phyloP scores from a whole-genome alignment of 176 grass and related monocot species.

The Musa schizocarpa region DNA sequence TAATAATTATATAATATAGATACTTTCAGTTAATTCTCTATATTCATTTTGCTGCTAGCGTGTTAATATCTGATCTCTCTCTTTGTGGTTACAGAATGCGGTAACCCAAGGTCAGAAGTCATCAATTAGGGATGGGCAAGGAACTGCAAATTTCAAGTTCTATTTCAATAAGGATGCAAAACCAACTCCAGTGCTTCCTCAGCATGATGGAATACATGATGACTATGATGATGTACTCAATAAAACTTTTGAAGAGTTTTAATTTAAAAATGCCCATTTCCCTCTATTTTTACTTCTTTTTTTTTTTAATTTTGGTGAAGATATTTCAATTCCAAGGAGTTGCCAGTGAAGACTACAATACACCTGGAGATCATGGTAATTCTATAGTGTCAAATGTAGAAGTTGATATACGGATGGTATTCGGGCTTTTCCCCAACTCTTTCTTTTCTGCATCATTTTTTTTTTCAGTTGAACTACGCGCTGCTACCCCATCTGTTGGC shows the following conservation, averaged over 20 bases:
- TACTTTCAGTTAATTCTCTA: background rate
- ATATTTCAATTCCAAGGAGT: constrained; percentile 28
- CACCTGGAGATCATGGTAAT: constrained; percentile 43
- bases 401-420: background rate
- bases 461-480: constrained; percentile 25
- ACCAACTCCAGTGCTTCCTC: constrained; percentile 25
- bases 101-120: constrained; percentile 11
- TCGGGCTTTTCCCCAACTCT: background rate
- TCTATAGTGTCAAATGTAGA: background rate
- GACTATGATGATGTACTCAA: constrained; percentile 36
- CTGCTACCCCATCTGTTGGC: constrained; percentile 24
- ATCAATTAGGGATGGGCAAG: constrained; percentile 5
- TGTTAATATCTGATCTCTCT: background rate
- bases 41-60: background rate
- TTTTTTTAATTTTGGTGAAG: constrained; percentile 14
- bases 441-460: background rate
- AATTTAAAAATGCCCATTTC: background rate
- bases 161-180: constrained; percentile 15
- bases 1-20: too few species aligned
- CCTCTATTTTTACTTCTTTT: background rate
- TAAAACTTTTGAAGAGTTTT: constrained; percentile 11
- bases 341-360: constrained; percentile 38
- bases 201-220: constrained; percentile 39
- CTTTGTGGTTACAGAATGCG: background rate
- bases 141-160: constrained; percentile 3